Evolutionary conservation across 352 stramenopile species (phyloP), one percentile per base, ranked within the genome.

Genomic region (Phytophthora brassicae): DNA sequence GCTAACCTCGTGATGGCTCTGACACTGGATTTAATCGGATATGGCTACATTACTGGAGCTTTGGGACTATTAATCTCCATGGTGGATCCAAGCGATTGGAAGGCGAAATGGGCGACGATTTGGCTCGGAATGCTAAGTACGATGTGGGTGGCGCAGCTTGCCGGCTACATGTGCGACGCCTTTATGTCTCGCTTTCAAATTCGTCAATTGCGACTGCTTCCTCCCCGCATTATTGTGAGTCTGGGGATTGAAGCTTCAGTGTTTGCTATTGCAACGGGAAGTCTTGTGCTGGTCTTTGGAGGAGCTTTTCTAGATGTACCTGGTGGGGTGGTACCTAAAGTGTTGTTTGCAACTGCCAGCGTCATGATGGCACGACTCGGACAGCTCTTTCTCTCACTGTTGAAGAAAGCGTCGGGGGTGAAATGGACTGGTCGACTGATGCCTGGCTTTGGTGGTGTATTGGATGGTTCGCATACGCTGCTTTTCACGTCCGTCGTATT

Each of bases 401-500:
- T 98, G 9, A 98, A 98, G 73, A 81, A 94, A 29, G 89, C 97
- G 63, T 87, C 91, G 0, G 90, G 86, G 6, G 70, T 98, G 52
- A 97, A 97, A 54, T 95, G 97, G 66, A 96, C 92, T 66, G 90
- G 92, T 13, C 79, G 92, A 49, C 62, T 98, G 14, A 88, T 98
- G 54, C 94, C 94, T 5, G 94, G 96, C 66, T 95, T 98, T 66
- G 94, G 94, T 23, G 94, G 94, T 9, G 82, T 96, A 14, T 70
- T 98, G 56, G 94, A 98, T 57, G 80, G 89, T 8, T 80, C 96
- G 2, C 89, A 97, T 60, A 90, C 84, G 39, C 90, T 97, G 62
- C 84, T 98, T 36, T 97, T 97, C 35, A 70, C 76, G n/a, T 76
- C 72, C 12, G 64, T 77, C 13, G 65, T 82, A 17, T 86, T 86